Evolutionary conservation across 768 basidiomycete species (phyloP).

Genomic region (Mycena haematopus): DNA sequence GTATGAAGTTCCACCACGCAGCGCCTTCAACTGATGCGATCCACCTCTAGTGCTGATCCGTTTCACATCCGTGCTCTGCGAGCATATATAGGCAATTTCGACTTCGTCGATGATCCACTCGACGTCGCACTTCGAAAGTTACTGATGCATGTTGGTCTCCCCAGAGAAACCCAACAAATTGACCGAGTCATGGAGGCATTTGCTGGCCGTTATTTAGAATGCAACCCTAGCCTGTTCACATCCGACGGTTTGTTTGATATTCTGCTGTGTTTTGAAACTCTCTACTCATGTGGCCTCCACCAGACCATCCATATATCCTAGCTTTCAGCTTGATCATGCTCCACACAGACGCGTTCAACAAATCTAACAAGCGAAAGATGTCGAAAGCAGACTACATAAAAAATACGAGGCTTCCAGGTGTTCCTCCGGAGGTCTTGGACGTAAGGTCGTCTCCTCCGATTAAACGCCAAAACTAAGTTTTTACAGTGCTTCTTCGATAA

Average conservation of each 20-base stretch:
- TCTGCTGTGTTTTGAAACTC: neutral
- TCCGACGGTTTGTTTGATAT: constrained; percentile 64
- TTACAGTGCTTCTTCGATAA: constrained; percentile 94
- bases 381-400: constrained; percentile 91
- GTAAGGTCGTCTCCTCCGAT: constrained; percentile 50
- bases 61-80: constrained; percentile 75
- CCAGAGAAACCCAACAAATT: constrained; percentile 97
- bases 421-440: constrained; percentile 83
- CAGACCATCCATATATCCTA: constrained; percentile 94
- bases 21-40: constrained; percentile 16
- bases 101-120: constrained; percentile 80
- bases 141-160: constrained; percentile 90
- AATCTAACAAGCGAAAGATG: constrained; percentile 98
- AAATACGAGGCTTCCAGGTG: constrained; percentile 89
- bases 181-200: constrained; percentile 98
- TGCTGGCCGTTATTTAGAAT: constrained; percentile 79
- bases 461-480: constrained; percentile 10
- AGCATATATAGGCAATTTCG: constrained; percentile 76
- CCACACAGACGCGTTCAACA: constrained; percentile 98
- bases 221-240: constrained; percentile 82
- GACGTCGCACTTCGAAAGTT: constrained; percentile 91
- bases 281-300: constrained; percentile 1
- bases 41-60: constrained; percentile 62
- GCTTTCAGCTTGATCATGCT: constrained; percentile 99
- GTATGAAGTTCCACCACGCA: constrained; percentile 46